Conservation (phyloP, 2,329 filamentous ascomycete species). For the Aspergillus sp. region DNA sequence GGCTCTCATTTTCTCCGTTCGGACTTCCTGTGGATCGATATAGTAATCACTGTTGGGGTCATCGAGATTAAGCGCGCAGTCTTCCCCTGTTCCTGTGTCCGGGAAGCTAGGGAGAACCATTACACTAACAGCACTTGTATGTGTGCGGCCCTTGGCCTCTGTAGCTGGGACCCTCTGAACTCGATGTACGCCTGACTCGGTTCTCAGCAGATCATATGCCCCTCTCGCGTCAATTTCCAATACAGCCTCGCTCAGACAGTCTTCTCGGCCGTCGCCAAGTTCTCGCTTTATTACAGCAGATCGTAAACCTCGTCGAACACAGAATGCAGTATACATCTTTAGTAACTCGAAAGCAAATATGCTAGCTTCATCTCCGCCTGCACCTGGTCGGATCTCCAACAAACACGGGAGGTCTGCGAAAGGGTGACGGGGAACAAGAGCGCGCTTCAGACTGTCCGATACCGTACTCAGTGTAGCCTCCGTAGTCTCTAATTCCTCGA, state of each 20-base stretch:
- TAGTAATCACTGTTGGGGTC: conserved; percentile 92
- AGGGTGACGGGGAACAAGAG: conserved; percentile 82
- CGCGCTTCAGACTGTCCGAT: conserved; percentile 67
- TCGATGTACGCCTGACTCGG: conserved; percentile 90
- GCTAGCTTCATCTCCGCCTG: conserved; percentile 85
- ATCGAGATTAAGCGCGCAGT: conserved; percentile 63
- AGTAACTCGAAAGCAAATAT: conserved; percentile 86
- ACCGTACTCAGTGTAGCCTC: conserved; percentile 62
- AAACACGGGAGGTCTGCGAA: conserved; percentile 89
- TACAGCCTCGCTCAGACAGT: conserved; percentile 80
- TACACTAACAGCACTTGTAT: conserved; percentile 89
- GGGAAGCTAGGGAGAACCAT: conserved; percentile 88
- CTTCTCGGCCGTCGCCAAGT: conserved; percentile 66
- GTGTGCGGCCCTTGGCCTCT: conserved; percentile 85
- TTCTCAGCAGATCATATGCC: conserved; percentile 77
- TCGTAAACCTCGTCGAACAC: conserved; percentile 66
- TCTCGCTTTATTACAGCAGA: conserved; percentile 77
- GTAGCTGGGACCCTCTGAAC: conserved; percentile 92
- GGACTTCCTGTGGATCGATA: conserved; percentile 79
- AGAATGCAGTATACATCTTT: conserved; percentile 85
- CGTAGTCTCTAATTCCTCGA: conserved; percentile 70
- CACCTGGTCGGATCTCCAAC: conserved; percentile 87
- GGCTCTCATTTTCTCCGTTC: conserved; percentile 84
- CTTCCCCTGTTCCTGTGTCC: conserved; percentile 48
- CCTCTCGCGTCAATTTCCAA: conserved; percentile 76